phyloP scores from a whole-genome alignment of 192 early-diverging fungal species.

The Coemansia sp. region DNA sequence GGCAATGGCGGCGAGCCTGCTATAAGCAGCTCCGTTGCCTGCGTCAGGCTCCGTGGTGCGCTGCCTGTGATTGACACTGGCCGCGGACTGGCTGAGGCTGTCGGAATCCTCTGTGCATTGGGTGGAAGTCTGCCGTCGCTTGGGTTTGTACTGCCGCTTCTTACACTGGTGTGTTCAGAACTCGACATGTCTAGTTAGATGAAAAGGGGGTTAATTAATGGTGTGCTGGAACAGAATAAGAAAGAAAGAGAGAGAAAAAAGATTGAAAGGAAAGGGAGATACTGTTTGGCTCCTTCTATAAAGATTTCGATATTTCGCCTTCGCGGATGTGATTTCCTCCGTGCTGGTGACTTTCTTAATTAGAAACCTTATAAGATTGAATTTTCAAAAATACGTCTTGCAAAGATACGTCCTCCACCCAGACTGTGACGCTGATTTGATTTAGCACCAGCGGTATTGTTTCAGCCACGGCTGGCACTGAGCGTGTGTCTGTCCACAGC shows the following conservation, averaged over 20 bases:
- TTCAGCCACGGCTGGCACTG: too few relatives aligned
- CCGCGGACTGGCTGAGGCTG: slow-evolving; percentile 8
- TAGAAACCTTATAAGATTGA: too few relatives aligned
- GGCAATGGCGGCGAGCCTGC: slow-evolving; percentile 31
- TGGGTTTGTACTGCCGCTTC: neutral
- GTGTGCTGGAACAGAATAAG: neutral
- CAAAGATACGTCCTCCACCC: too few relatives aligned
- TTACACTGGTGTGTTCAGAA: slow-evolving; percentile 5
- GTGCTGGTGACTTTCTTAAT: too few relatives aligned
- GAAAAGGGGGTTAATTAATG: neutral
- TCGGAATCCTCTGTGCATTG: slow-evolving; percentile 35
- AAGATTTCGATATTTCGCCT: too few relatives aligned
- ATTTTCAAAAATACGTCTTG: too few relatives aligned
- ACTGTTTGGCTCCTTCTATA: too few relatives aligned
- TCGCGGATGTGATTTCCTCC: too few relatives aligned
- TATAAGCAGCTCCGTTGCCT: slow-evolving; percentile 34
- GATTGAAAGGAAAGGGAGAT: neutral
- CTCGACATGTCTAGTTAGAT: slow-evolving; percentile 5
- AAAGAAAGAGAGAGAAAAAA: neutral
- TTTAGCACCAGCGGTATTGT: too few relatives aligned
- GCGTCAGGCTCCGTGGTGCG: slow-evolving; percentile 17
- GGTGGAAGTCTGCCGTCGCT: slow-evolving; percentile 19
- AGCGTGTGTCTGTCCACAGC: too few relatives aligned
- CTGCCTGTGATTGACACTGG: slow-evolving; percentile 15
- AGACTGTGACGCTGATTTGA: too few relatives aligned